Conservation (phyloP, 1,284 basidiomycete species). For the Ceratobasidium papillatum region DNA sequence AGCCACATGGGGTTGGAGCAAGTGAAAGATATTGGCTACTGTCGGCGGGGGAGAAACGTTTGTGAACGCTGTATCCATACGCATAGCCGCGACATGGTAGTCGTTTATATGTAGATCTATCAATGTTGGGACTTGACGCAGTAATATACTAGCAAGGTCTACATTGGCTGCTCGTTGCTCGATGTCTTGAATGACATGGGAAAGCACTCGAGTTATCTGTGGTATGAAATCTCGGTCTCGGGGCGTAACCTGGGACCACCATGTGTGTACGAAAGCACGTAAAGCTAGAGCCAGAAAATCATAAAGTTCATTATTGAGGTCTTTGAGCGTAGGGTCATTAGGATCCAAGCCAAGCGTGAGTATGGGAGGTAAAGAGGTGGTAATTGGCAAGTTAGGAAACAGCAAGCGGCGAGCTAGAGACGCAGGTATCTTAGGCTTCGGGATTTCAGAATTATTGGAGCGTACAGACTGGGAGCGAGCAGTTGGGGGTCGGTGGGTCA, state of each 20-base stretch:
- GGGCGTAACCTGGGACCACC: constrained; percentile 82
- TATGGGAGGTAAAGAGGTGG: constrained; percentile 62
- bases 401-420: constrained; percentile 72
- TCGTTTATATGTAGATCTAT: constrained; percentile 77
- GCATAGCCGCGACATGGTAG: constrained; percentile 70
- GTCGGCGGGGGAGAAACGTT: constrained; percentile 46
- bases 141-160: constrained; percentile 67
- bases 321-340: constrained; percentile 53
- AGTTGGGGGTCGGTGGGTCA: constrained; percentile 17
- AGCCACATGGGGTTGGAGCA: constrained; percentile 80
- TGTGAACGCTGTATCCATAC: constrained; percentile 72
- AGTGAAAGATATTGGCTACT: constrained; percentile 70
- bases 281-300: constrained; percentile 79
- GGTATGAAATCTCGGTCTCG: constrained; percentile 84
- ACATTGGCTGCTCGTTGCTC: constrained; percentile 62
- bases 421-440: constrained; percentile 47
- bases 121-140: constrained; percentile 67
- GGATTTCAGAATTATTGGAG: constrained; percentile 32
- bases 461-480: constrained; percentile 39
- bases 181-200: constrained; percentile 65
- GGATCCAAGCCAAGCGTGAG: constrained; percentile 50
- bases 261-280: constrained; percentile 77
- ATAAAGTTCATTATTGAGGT: constrained; percentile 74
- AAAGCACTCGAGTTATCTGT: constrained; percentile 68
- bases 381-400: constrained; percentile 64